Conservation (phyloP, 73 alveolate genomes). For the Paramecium primaurelia region DNA sequence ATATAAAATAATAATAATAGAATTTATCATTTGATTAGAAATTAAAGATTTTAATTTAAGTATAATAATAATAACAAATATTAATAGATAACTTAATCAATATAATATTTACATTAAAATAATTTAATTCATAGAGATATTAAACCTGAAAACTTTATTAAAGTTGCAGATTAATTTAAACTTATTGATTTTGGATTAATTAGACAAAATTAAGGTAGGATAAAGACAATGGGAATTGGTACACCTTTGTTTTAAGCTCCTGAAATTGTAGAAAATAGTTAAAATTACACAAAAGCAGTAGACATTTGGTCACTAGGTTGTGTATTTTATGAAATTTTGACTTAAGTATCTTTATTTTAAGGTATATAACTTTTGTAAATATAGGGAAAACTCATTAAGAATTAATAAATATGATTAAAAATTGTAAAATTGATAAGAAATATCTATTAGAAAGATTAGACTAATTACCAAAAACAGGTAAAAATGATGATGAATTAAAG, state of each 20-base stretch:
- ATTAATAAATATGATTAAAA: too few relatives aligned
- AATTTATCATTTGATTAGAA: neutral
- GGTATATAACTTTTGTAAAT: neutral
- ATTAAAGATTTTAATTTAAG: neutral
- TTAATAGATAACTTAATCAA: neutral
- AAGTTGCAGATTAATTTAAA: neutral
- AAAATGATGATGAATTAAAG: too few relatives aligned
- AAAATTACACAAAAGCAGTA: neutral
- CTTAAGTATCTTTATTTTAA: neutral
- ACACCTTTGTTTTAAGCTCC: neutral
- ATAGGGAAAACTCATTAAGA: too few relatives aligned
- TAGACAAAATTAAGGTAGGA: too few relatives aligned
- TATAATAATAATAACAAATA: neutral
- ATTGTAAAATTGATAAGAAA: too few relatives aligned
- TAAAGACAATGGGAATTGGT: neutral
- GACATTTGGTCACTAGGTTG: neutral
- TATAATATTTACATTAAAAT: neutral
- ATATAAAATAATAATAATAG: neutral
- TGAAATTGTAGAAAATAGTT: neutral
- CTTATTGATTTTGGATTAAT: neutral
- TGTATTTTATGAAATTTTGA: neutral
- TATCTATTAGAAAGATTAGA: too few relatives aligned
- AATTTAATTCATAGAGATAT: neutral
- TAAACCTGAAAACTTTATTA: neutral
- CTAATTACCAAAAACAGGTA: too few relatives aligned